Percentiles rank a stretch among this genome's conserved stretches.
Evolutionary conservation across 805 yeast genomes (phyloP).

Genomic region (Wickerhamomyces bovis): DNA sequence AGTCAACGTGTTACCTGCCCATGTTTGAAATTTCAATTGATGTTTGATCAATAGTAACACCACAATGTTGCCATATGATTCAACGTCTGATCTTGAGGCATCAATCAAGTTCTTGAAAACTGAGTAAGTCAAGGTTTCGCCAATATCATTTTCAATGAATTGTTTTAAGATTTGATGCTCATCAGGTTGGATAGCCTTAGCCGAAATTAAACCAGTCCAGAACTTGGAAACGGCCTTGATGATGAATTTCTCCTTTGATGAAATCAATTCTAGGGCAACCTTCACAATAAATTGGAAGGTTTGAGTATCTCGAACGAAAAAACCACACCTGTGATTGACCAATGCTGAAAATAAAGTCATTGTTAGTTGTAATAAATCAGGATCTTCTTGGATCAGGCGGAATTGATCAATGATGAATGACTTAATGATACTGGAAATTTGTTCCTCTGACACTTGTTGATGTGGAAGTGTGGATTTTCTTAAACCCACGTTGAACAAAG

Average conservation of each 20-base stretch:
- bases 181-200: constrained; percentile 38
- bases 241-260: constrained; percentile 44
- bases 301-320: constrained; percentile 33
- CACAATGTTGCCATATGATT: constrained; percentile 47
- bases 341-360: constrained; percentile 46
- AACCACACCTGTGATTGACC: constrained; percentile 42
- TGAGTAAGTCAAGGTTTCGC: constrained; percentile 26
- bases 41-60: constrained; percentile 43
- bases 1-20: constrained; percentile 35
- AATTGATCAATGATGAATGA: constrained; percentile 14
- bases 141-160: constrained; percentile 27
- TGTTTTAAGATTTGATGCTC: constrained; percentile 33
- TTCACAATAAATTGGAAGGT: constrained; percentile 21
- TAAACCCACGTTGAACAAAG: constrained; percentile 16
- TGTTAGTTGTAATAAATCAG: constrained; percentile 50
- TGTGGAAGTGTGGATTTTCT: neutral
- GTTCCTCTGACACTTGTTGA: constrained; percentile 7
- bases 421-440: constrained; percentile 13
- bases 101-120: constrained; percentile 42
- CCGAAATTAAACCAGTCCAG: constrained; percentile 42
- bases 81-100: constrained; percentile 53
- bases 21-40: constrained; percentile 40
- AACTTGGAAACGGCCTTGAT: constrained; percentile 45
- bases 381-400: constrained; percentile 39
- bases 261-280: constrained; percentile 26